These are phyloP conservation scores for Tylopilus sp. DNA, from an alignment of 768 basidiomycete species.

Conservation along the genomic window DNA sequence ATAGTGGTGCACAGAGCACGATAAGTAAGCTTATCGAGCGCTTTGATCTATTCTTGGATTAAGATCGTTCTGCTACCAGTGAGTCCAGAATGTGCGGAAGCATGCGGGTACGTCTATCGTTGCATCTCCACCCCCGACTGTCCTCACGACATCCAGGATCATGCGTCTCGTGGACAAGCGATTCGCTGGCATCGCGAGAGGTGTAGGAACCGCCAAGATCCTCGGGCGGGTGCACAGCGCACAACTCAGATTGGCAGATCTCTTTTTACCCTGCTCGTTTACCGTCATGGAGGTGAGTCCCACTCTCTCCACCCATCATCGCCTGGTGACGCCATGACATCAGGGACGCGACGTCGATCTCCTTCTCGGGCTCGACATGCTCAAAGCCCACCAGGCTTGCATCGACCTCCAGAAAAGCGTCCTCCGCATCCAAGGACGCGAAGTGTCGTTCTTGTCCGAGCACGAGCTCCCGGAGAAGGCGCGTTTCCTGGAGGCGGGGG, in stretches of 20 bases:
- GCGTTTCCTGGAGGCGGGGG: constrained; percentile 40
- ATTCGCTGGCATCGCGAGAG: constrained; percentile 85
- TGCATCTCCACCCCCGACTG: background rate
- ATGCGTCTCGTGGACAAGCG: constrained; percentile 91
- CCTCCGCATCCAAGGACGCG: constrained; percentile 87
- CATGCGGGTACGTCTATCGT: constrained; percentile 67
- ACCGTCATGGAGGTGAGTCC: constrained; percentile 85
- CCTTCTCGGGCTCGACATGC: constrained; percentile 98
- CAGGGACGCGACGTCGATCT: constrained; percentile 91
- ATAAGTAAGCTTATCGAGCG: constrained; percentile 63
- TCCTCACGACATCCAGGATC: constrained; percentile 45
- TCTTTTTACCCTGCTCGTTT: constrained; percentile 86
- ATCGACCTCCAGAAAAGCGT: constrained; percentile 91
- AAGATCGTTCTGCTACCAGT: constrained; percentile 42
- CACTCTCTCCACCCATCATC: background rate
- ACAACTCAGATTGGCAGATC: constrained; percentile 82
- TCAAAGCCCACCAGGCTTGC: constrained; percentile 93
- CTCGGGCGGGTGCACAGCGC: constrained; percentile 92
- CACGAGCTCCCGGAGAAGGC: constrained; percentile 91
- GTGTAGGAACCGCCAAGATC: constrained; percentile 93
- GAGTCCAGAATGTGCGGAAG: constrained; percentile 89
- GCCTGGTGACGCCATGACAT: background rate
- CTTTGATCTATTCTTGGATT: background rate
- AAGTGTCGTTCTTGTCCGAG: constrained; percentile 87
- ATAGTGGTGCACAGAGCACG: constrained; percentile 95